Evolutionary conservation across 2,329 filamentous ascomycete species (phyloP).

Genomic region (Aspergillus hortae): DNA sequence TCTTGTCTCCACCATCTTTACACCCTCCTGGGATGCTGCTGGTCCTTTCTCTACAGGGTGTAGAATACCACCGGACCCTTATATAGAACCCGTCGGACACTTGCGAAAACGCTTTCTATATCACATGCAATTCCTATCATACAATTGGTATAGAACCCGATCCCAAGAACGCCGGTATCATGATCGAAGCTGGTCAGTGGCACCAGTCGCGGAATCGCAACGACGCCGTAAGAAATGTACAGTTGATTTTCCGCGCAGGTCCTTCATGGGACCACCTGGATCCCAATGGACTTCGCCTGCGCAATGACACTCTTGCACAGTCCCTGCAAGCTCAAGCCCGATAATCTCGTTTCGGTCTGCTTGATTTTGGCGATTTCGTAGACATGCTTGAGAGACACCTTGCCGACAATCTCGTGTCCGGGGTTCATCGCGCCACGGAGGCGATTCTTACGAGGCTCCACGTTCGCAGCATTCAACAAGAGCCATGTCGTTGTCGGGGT

Average conservation of each 20-base stretch:
- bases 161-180: slow-evolving; percentile 23
- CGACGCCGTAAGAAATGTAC: slow-evolving; percentile 10
- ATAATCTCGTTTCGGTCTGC: slow-evolving; percentile 70
- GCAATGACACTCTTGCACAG: slow-evolving; percentile 71
- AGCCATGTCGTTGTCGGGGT: slow-evolving; percentile 93
- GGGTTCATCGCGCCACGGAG: slow-evolving; percentile 71
- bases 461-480: slow-evolving; percentile 76
- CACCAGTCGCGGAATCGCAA: slow-evolving; percentile 11
- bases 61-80: background rate
- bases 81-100: slow-evolving; percentile 10
- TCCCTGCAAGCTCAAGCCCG: slow-evolving; percentile 66
- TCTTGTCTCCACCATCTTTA: no score
- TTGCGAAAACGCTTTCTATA: slow-evolving; percentile 20
- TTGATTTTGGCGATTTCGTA: slow-evolving; percentile 99
- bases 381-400: slow-evolving; percentile 87
- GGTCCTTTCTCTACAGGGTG: no score
- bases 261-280: slow-evolving; percentile 62
- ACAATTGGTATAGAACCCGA: slow-evolving; percentile 22
- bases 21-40: no score
- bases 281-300: slow-evolving; percentile 71
- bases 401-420: slow-evolving; percentile 74
- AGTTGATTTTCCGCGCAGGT: slow-evolving; percentile 5
- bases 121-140: slow-evolving; percentile 23
- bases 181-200: slow-evolving; percentile 12
- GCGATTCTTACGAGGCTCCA: slow-evolving; percentile 68